Evolutionary conservation across 495 filamentous ascomycete species (phyloP), one percentile per base, ranked within the genome.

Genomic region (Xylaria acuta): DNA sequence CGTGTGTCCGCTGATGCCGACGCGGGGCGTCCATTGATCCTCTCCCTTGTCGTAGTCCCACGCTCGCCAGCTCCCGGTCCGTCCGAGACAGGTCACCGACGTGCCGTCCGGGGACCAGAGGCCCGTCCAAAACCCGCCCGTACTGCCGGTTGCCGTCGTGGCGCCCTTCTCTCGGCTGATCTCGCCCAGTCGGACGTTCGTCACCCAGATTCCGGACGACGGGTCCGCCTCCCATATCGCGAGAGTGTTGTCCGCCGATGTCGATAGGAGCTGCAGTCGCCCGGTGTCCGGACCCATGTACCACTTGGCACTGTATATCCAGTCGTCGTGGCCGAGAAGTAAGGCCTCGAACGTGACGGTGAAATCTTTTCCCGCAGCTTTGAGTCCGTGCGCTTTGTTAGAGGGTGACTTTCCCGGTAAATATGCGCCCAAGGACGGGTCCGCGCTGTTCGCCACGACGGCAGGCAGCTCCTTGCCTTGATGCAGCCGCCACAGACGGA

Each of bases 241-340:
- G 5, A 99, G 83, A 0, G 96, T 97, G 74, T 96, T 98, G 79
- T 99, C 96, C 20, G 95, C 96, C 18, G 96, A 98, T 2, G 96
- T 91, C 16, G 95, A 93, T 20, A 99, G 89, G 20, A 99, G 88
- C 74, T 92, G 93, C 22, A 91, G 85, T 67, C 83, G 85, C 11
- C 83, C 82, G 6, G 82, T 77, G 32, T 67, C 66, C 1, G 63
- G 43, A 32, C 74, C 69, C 32, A 75, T 73, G 34, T 84, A 80
- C 96, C 96, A 99, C 47, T 84, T 84, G 0, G 92, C 88, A 65
- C 92, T 94, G 78, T 97, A 98, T 32, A 99, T 93, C 96, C 96
- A 99, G 76, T 99, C 96, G 75, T 99, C 96, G 76, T 98, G 97
- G 25, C 97, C 96, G 32, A 98, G 89, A 11, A 99, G 88, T 16